These are phyloP conservation scores for Lentinus tigrinus DNA, from an alignment of 768 basidiomycete species.

Conservation along the genomic window DNA sequence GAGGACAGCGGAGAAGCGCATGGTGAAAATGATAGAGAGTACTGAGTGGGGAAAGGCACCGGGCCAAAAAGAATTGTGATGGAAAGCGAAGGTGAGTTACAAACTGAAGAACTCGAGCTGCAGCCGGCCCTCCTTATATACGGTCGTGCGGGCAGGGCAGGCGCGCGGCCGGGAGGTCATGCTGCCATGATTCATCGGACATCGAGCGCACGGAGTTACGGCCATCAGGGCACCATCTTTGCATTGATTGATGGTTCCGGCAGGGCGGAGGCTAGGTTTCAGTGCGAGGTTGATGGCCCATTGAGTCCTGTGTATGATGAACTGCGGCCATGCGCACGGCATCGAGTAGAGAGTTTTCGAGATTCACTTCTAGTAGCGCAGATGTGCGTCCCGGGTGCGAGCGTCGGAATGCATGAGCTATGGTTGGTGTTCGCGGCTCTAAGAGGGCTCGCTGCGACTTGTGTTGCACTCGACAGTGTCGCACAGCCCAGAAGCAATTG, in stretches of 20 bases:
- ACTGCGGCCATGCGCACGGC: neutral
- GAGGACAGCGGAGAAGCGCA: slow-evolving; percentile 16
- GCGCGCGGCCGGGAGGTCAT: neutral
- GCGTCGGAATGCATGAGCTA: too few species aligned
- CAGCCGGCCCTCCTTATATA: slow-evolving; percentile 5
- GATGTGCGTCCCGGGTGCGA: too few species aligned
- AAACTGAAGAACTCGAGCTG: slow-evolving; percentile 10
- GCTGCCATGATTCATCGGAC: neutral
- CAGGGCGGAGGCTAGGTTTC: neutral
- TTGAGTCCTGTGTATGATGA: neutral
- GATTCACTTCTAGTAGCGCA: too few species aligned
- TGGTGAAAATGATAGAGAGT: slow-evolving; percentile 1
- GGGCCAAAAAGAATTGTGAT: slow-evolving; percentile 5
- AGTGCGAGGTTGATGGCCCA: neutral
- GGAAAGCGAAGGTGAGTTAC: slow-evolving; percentile 19
- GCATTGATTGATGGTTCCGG: too few species aligned
- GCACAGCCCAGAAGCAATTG: too few species aligned
- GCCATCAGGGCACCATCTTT: neutral
- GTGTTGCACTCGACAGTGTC: too few species aligned
- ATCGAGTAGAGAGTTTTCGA: too few species aligned
- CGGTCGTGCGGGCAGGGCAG: neutral
- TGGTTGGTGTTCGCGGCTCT: neutral
- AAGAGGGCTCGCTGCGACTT: neutral
- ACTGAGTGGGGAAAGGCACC: neutral
- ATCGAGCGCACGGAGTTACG: neutral